A percentile compares a stretch with the other conserved stretches of the same genome.
Conservation (phyloP, 352 stramenopile genomes). For the Albugo laibachii region DNA sequence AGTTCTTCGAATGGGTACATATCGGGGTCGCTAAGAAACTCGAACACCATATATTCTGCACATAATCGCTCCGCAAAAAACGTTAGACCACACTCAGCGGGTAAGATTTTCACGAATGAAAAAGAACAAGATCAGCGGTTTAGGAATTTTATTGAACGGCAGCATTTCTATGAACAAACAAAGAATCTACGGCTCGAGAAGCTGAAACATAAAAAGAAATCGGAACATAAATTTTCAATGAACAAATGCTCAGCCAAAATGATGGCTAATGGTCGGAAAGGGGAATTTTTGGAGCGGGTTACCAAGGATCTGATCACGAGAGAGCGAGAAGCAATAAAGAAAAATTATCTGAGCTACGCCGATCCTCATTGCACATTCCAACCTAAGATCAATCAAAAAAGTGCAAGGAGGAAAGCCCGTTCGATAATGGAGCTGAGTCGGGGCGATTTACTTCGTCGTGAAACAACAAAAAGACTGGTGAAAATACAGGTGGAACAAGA, state of each 20-base stretch:
- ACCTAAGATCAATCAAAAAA: conserved; percentile 53
- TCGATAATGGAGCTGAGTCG: conserved; percentile 67
- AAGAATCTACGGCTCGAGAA: conserved; percentile 36
- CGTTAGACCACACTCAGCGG: neutral
- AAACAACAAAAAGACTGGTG: conserved; percentile 63
- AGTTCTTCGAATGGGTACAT: neutral
- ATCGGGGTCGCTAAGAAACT: neutral
- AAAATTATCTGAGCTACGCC: conserved; percentile 35
- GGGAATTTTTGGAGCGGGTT: conserved; percentile 64
- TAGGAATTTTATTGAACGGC: conserved; percentile 46
- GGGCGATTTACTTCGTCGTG: conserved; percentile 44
- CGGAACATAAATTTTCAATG: conserved; percentile 45
- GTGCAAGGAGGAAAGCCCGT: conserved; percentile 31
- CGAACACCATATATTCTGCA: too few relatives aligned
- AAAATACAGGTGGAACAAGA: conserved; percentile 79
- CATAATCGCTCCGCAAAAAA: neutral
- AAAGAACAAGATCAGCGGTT: conserved; percentile 29
- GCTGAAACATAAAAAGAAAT: neutral
- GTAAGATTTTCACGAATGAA: conserved; percentile 2
- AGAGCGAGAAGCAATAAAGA: conserved; percentile 62
- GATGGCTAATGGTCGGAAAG: conserved; percentile 64
- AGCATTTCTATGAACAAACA: conserved; percentile 52
- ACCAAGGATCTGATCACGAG: conserved; percentile 53
- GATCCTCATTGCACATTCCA: conserved; percentile 74
- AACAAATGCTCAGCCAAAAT: conserved; percentile 65